These are phyloP conservation scores for Lipomyces sp. DNA, from an alignment of 805 yeast genomes.

Conservation along the genomic window DNA sequence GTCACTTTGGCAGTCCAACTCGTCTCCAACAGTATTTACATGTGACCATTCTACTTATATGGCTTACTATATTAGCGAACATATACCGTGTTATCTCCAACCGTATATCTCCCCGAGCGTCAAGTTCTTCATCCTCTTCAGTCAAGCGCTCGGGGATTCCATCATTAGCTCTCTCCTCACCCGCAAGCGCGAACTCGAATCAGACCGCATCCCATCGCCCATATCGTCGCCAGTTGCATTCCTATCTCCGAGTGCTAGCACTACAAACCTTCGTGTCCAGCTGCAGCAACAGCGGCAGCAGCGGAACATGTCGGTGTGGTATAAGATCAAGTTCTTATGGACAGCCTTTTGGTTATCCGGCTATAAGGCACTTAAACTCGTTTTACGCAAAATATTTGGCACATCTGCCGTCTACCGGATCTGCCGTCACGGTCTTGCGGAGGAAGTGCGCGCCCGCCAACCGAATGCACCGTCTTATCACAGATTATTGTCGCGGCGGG, in stretches of 20 bases:
- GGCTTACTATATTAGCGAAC: not conserved
- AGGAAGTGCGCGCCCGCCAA: slow-evolving; percentile 11
- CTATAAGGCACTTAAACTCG: slow-evolving; percentile 22
- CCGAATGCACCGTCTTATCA: slow-evolving; percentile 7
- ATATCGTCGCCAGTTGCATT: not conserved
- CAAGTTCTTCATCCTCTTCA: not conserved
- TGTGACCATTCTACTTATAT: not conserved
- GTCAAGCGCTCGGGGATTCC: slow-evolving; percentile 5
- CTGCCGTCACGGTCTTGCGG: slow-evolving; percentile 26
- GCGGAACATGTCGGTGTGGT: not conserved
- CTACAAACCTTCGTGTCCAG: not conserved
- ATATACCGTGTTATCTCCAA: not conserved
- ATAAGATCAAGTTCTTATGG: not conserved
- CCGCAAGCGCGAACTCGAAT: slow-evolving; percentile 1
- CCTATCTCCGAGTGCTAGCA: not conserved
- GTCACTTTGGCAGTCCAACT: not conserved
- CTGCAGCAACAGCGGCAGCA: not conserved
- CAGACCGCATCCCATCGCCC: not conserved
- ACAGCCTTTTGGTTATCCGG: slow-evolving; percentile 8
- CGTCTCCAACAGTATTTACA: not conserved
- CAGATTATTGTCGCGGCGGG: slow-evolving; percentile 25
- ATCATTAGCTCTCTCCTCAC: not conserved
- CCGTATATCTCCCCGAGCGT: not conserved
- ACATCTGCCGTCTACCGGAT: slow-evolving; percentile 29
- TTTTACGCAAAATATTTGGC: slow-evolving; percentile 23